Conservation (phyloP, 106 monocot genomes). For the Chionographis japonica region DNA sequence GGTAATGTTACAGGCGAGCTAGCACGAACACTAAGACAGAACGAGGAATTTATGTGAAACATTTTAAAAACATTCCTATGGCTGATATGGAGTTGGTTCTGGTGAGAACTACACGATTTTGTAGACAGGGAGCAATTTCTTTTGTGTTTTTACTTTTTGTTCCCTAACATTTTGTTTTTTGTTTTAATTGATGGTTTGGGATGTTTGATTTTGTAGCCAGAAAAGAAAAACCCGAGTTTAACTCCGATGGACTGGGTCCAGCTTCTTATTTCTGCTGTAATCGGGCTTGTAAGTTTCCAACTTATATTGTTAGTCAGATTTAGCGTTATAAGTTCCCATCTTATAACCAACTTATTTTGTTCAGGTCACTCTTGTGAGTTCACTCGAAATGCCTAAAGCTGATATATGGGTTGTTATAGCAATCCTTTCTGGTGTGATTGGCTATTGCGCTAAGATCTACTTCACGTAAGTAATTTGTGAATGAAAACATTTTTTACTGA, state of each 20-base stretch:
- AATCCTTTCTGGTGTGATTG: constrained; percentile 81
- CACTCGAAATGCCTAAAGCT: constrained; percentile 79
- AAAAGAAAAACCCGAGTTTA: constrained; percentile 97
- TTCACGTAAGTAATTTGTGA: constrained; percentile 63
- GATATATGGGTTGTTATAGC: constrained; percentile 88
- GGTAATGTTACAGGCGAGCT: constrained; percentile 46
- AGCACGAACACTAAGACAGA: constrained; percentile 52
- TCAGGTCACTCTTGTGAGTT: constrained; percentile 76
- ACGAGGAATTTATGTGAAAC: constrained; percentile 76
- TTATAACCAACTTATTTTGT: constrained; percentile 1
- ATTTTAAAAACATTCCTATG: constrained; percentile 94
- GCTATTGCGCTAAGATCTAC: constrained; percentile 95
- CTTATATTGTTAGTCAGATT: not conserved
- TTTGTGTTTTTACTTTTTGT: not conserved
- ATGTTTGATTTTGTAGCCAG: constrained; percentile 59
- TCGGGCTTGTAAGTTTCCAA: constrained; percentile 68
- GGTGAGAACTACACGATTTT: constrained; percentile 32
- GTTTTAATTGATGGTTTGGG: not conserved
- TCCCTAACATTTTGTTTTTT: not conserved
- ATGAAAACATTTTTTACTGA: not conserved
- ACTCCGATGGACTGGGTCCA: constrained; percentile 97
- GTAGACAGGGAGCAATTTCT: not conserved
- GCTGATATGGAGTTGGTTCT: constrained; percentile 98
- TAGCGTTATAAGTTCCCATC: constrained; percentile 5
- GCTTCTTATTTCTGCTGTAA: constrained; percentile 68